A percentile compares a stretch with the other conserved stretches of the same genome.
These are phyloP conservation scores for Ogataea polymorpha DNA, from an alignment of 805 yeast species.

Conservation along the genomic window DNA sequence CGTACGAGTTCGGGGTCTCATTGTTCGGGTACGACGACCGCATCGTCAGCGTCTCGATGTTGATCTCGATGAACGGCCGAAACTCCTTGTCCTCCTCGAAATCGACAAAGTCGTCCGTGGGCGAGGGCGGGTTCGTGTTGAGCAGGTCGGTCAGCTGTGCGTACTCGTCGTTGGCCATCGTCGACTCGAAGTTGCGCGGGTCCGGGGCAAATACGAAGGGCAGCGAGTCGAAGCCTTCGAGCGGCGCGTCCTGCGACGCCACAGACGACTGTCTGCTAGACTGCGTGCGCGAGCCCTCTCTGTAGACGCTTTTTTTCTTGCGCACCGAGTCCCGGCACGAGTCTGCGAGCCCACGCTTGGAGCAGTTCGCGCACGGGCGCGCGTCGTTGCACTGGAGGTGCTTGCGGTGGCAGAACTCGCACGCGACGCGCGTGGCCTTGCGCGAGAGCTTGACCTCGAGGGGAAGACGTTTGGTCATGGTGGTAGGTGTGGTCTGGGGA, in stretches of 20 bases:
- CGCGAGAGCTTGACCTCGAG: conserved; percentile 50
- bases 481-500: conserved; percentile 13
- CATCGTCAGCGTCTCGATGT: conserved; percentile 28
- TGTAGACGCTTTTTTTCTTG: conserved; percentile 32
- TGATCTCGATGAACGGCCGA: conserved; percentile 32
- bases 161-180: conserved; percentile 41
- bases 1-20: conserved; percentile 40
- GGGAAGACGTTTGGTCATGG: conserved; percentile 63
- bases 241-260: background rate
- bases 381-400: conserved; percentile 70
- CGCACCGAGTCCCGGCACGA: conserved; percentile 58
- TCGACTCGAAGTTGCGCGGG: conserved; percentile 29
- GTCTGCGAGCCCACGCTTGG: conserved; percentile 51
- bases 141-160: conserved; percentile 39
- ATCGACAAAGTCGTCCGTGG: conserved; percentile 29
- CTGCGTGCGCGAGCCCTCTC: background rate
- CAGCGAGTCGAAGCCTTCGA: background rate
- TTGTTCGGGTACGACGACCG: conserved; percentile 32
- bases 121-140: conserved; percentile 35
- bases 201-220: conserved; percentile 17
- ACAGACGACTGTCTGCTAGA: conserved; percentile 1
- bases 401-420: conserved; percentile 68
- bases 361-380: conserved; percentile 71
- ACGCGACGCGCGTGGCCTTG: conserved; percentile 66
- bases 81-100: conserved; percentile 24